A percentile compares a stretch with the other conserved stretches of the same genome.
Conservation (phyloP, 1,139 yeast species). For the Candida mesenterica region DNA sequence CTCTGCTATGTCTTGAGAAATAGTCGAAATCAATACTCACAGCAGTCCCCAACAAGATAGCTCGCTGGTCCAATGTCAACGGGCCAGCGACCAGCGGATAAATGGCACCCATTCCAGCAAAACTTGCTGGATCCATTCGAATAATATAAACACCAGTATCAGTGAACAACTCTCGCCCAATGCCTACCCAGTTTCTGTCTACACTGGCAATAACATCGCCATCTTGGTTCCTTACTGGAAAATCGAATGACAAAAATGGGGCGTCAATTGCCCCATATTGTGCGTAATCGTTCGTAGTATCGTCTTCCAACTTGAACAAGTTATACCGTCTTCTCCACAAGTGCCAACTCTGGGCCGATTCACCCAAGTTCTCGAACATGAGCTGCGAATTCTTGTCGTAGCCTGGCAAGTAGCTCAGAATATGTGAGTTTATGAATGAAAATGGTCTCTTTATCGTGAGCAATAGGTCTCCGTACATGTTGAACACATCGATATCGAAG, state of each 20-base stretch:
- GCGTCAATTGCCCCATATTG: constrained; percentile 88
- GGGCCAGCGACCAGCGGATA: constrained; percentile 44
- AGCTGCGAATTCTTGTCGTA: constrained; percentile 33
- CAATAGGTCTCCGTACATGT: constrained; percentile 64
- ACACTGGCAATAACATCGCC: constrained; percentile 70
- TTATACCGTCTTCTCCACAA: constrained; percentile 87
- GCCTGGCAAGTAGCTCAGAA: constrained; percentile 68
- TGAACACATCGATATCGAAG: constrained; percentile 77
- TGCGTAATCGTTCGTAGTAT: constrained; percentile 45
- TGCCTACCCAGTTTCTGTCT: constrained; percentile 92
- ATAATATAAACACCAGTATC: constrained; percentile 91
- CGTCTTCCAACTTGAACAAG: constrained; percentile 58
- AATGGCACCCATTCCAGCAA: constrained; percentile 45
- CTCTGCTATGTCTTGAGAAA: constrained; percentile 81
- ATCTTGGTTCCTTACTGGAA: constrained; percentile 64
- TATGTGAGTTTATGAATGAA: constrained; percentile 83
- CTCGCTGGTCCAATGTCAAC: constrained; percentile 76
- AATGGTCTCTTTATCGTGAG: constrained; percentile 79
- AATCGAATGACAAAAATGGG: constrained; percentile 81
- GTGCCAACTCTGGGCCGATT: constrained; percentile 91
- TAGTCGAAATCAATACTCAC: constrained; percentile 93
- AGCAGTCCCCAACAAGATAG: constrained; percentile 81
- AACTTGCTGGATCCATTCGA: constrained; percentile 73
- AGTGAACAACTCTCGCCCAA: constrained; percentile 88
- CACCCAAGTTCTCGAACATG: constrained; percentile 65